Evolutionary conservation across 2,329 filamentous ascomycete genomes (phyloP), one percentile per base, ranked within the genome.

Genomic region (Botryotinia narcissicola): DNA sequence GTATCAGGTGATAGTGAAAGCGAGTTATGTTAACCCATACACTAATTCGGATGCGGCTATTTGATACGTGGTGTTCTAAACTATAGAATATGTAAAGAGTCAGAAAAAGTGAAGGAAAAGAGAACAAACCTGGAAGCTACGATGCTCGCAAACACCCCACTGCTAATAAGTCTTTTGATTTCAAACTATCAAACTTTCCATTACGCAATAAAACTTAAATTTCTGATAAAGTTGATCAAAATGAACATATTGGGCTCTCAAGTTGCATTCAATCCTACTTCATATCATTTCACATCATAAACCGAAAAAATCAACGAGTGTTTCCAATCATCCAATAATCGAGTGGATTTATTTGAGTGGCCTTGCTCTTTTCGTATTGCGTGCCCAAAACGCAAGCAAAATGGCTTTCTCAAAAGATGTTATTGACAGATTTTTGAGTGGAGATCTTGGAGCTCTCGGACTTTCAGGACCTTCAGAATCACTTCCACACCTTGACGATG

Each of bases 51-150:
- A 44, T 44, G 4, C 18, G 16, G 16, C 16, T 20, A 7, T 44
- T 44, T 44, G 42, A 7, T 44, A 1, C 2, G 0, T 6, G 18
- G 2, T 0, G n/a, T n/a, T n/a, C n/a, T n/a, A n/a, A n/a, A n/a
- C n/a, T 5, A 20, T 44, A 20, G 1, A 8, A 44, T 44, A 44
- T 44, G 20, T 20, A 8, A 4, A 44, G 0, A 44, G 7, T 2
- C 0, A 0, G 1, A 0, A 8, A 8, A 7, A 20, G 6, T 44
- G 42, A 8, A 20, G 2, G 42, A 44, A 6, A 44, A 44, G 18
- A 20, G 18, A 20, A 44, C 18, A 44, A 44, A 20, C 22, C 7
- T 46, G 44, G 35, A 37, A 37, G 5, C 35, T 37, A 37, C 35
- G 35, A 9, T 37, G 37, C 37, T 42, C 42, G 16, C 14, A 42